Base-by-base conservation (phyloP, 495 filamentous ascomycete genomes). In the Trichoderma gamsii region DNA sequence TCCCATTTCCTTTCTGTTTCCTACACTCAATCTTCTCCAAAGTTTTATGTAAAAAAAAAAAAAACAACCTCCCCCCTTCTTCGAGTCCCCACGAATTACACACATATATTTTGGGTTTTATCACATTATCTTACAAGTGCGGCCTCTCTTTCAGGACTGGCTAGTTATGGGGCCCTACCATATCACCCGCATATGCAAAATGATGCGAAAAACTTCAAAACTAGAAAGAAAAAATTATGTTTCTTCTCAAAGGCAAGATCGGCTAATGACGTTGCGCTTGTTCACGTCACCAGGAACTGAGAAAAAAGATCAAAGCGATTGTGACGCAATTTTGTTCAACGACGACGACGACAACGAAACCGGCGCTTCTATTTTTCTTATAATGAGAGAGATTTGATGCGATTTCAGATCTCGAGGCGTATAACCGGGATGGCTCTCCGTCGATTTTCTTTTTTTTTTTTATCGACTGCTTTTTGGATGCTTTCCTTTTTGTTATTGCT, bases 71-170 rank as follows among this genome's bases (percentile, higher is more conserved):
- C 29, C 9, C 23, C 32, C 65, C 3, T 66, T 43, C 43, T 66
- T 35, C 11, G 15, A 38, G 44, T 49, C 44, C 56, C n/a, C n/a
- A n/a, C n/a, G n/a, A 16, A 29, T 23, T 52, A 15, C 56, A 61
- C 25, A 15, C 56, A 61, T 61, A 23, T 18, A 23, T 61, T 11
- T 23, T 61, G 29, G 56, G 56, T 23, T 61, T 23, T 61, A 61
- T 29, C 56, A 61, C 56, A 61, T 61, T 61, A 61, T 61, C 56
- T 61, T 61, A 61, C 56, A 29, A 61, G 29, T 61, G 56, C 56
- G 56, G 56, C 56, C 63, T 44, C 63, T 65, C 65, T 66, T 66
- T 46, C 65, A 66, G 65, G 27, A 66, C 65, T n/a, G 65, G 65
- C 41, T 66, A 51, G 44, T 51, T 46, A 59, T 59, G 51, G 51